A percentile compares a stretch with the other conserved stretches of the same genome.
Conservation (phyloP, 768 basidiomycete species). For the Tephrocybe sp. region DNA sequence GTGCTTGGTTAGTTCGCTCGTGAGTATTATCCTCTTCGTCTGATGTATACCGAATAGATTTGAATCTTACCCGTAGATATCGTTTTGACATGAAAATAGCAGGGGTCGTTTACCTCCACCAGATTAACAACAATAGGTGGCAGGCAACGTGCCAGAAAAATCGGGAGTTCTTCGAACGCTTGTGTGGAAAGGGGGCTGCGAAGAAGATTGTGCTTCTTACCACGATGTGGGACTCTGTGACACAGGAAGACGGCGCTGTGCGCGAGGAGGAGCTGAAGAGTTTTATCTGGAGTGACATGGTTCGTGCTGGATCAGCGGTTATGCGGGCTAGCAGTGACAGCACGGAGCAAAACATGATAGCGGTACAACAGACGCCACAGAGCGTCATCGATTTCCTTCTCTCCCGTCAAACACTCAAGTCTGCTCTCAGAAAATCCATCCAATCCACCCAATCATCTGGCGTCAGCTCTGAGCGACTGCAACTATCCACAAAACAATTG, state of each 20-base stretch:
- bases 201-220: slow-evolving; percentile 5
- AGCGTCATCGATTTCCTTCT: too few species aligned
- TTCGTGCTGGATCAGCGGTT: neutral
- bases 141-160: slow-evolving; percentile 11
- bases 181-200: slow-evolving; percentile 1
- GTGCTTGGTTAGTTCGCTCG: neutral
- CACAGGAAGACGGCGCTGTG: neutral
- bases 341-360: too few species aligned
- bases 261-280: neutral
- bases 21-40: neutral
- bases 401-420: too few species aligned
- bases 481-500: too few species aligned
- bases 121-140: slow-evolving; percentile 12
- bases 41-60: neutral
- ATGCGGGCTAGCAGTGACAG: too few species aligned
- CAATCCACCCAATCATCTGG: too few species aligned
- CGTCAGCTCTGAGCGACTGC: too few species aligned
- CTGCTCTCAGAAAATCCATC: too few species aligned
- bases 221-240: neutral
- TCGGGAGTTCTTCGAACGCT: slow-evolving; percentile 7
- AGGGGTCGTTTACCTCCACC: slow-evolving; percentile 9
- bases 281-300: neutral
- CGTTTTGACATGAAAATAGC: neutral
- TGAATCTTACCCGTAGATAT: neutral
- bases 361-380: too few species aligned